Conservation (phyloP, 805 yeast genomes). For the Yamadazyma nakazawae region DNA sequence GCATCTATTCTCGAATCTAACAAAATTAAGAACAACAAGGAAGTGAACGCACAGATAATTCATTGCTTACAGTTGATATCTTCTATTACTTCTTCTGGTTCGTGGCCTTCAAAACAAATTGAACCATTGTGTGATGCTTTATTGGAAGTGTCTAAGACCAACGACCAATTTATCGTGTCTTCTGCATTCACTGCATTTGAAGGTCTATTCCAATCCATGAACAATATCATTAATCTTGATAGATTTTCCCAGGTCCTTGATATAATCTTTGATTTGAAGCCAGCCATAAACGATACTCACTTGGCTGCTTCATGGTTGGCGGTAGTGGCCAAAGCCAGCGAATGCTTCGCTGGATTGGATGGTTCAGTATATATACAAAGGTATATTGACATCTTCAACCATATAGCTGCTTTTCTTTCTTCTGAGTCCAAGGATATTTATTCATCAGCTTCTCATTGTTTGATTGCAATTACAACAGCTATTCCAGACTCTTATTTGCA, state of each 20-base stretch:
- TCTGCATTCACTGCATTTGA: conserved; percentile 83
- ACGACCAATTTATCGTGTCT: conserved; percentile 81
- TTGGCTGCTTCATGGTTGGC: conserved; percentile 95
- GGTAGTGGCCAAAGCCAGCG: conserved; percentile 78
- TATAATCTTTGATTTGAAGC: conserved; percentile 74
- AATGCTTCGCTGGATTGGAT: conserved; percentile 32
- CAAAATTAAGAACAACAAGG: conserved; percentile 42
- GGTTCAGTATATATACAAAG: conserved; percentile 48
- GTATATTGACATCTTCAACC: conserved; percentile 46
- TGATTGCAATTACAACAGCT: conserved; percentile 70
- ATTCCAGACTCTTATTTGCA: conserved; percentile 60
- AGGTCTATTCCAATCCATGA: conserved; percentile 67
- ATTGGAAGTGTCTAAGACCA: conserved; percentile 70
- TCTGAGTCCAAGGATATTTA: conserved; percentile 65
- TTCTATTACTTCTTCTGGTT: conserved; percentile 63
- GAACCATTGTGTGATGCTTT: conserved; percentile 74
- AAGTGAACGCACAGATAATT: conserved; percentile 55
- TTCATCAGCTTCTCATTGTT: conserved; percentile 80
- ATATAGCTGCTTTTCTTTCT: conserved; percentile 60
- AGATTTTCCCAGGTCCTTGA: conserved; percentile 63
- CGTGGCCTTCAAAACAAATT: conserved; percentile 77
- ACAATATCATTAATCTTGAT: conserved; percentile 56
- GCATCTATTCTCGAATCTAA: conserved; percentile 31
- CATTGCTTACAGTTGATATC: conserved; percentile 77
- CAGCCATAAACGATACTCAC: conserved; percentile 77